A percentile compares a stretch with the other conserved stretches of the same genome.
Conservation (phyloP, 176 grass and related monocot species). For the Oryza australiensis region DNA sequence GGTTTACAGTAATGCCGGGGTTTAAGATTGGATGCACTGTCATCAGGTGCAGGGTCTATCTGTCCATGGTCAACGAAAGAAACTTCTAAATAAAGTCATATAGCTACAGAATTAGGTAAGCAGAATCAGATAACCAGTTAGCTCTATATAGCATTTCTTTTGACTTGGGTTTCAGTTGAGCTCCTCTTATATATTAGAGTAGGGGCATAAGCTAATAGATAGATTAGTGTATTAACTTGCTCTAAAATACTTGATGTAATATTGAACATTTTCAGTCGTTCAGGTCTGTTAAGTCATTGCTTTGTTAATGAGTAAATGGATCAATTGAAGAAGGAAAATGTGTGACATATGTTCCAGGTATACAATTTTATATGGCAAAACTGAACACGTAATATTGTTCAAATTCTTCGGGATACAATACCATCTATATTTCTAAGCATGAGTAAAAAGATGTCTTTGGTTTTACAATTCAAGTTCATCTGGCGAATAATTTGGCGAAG, state of each 20-base stretch:
- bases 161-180: slow-evolving; percentile 21
- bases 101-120: slow-evolving; percentile 34
- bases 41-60: slow-evolving; percentile 70
- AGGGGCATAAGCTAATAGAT: slow-evolving; percentile 36
- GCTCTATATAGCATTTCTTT: neutral
- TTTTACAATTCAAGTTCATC: slow-evolving; percentile 50
- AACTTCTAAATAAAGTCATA: slow-evolving; percentile 5
- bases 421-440: slow-evolving; percentile 29
- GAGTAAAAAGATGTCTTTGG: slow-evolving; percentile 7
- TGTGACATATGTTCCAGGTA: neutral
- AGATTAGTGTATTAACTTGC: slow-evolving; percentile 22
- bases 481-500: slow-evolving; percentile 70
- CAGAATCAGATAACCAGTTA: slow-evolving; percentile 8
- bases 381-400: neutral
- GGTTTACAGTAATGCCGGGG: slow-evolving; percentile 78
- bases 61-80: slow-evolving; percentile 17
- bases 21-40: slow-evolving; percentile 79
- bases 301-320: neutral
- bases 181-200: slow-evolving; percentile 17
- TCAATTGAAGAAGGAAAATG: slow-evolving; percentile 18
- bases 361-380: slow-evolving; percentile 5
- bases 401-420: neutral
- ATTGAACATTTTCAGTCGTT: slow-evolving; percentile 11
- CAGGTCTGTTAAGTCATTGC: neutral
- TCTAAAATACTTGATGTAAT: slow-evolving; percentile 33